These are phyloP conservation scores for Parasarocladium wereldwijsianum DNA, from an alignment of 2,329 filamentous ascomycete species.

Conservation along the genomic window DNA sequence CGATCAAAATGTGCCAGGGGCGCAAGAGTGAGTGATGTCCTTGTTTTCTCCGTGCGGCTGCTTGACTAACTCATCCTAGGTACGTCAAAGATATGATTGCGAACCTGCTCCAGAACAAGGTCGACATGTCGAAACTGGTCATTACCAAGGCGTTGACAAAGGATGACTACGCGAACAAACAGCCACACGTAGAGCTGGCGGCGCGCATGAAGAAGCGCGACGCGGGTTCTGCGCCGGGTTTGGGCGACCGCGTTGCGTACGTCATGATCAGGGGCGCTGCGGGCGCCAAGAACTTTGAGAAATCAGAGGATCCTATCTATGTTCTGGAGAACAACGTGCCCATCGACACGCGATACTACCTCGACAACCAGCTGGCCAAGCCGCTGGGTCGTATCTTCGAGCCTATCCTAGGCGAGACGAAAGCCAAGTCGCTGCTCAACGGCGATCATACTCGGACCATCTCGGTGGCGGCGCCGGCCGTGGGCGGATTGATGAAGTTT, in stretches of 20 bases:
- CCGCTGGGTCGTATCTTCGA: constrained; percentile 93
- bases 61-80: constrained; percentile 34
- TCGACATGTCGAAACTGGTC: constrained; percentile 98
- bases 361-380: constrained; percentile 96
- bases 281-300: constrained; percentile 90
- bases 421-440: constrained; percentile 70
- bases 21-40: constrained; percentile 68
- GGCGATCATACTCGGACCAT: constrained; percentile 94
- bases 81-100: constrained; percentile 96
- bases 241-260: constrained; percentile 94
- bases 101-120: constrained; percentile 88
- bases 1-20: constrained; percentile 76
- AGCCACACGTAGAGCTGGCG: constrained; percentile 90
- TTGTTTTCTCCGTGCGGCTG: too few relatives aligned
- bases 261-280: constrained; percentile 89
- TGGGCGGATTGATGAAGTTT: constrained; percentile 96
- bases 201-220: constrained; percentile 96
- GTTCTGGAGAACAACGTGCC: constrained; percentile 96
- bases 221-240: constrained; percentile 76
- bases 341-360: constrained; percentile 96
- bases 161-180: constrained; percentile 75
- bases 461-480: constrained; percentile 75
- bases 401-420: constrained; percentile 88
- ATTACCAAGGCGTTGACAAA: constrained; percentile 97
- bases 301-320: constrained; percentile 92